These are phyloP conservation scores for Hibiscus trionum DNA, from an alignment of 345 rosid species.

Conservation along the genomic window DNA sequence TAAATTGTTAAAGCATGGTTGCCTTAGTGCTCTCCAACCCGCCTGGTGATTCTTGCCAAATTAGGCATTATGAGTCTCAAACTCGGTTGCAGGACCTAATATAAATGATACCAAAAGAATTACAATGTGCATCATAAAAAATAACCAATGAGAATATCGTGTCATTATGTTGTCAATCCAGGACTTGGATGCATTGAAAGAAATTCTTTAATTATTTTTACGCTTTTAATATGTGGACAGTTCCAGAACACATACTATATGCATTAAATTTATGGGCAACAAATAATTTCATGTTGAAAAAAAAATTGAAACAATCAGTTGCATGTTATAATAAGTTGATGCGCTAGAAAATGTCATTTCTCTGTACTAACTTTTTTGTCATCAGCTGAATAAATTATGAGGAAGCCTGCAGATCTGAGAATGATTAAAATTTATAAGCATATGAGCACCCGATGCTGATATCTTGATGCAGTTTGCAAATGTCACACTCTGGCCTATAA, in stretches of 20 bases:
- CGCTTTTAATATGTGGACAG: neutral
- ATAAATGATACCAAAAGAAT: neutral
- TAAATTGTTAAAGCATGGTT: neutral
- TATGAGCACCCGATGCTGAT: neutral
- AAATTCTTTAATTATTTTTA: neutral
- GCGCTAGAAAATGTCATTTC: neutral
- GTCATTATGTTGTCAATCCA: neutral
- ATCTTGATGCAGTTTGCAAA: neutral
- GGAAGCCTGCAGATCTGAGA: neutral
- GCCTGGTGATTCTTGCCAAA: neutral
- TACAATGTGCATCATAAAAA: neutral
- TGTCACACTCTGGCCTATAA: neutral
- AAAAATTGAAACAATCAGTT: neutral
- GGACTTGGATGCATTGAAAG: neutral
- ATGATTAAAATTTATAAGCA: conserved; percentile 1
- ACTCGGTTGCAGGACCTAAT: neutral
- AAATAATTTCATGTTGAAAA: neutral
- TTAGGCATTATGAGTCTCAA: neutral
- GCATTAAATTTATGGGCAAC: neutral
- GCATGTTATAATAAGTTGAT: neutral
- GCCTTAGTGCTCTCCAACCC: neutral
- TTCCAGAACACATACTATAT: neutral
- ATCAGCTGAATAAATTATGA: neutral
- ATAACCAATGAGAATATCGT: neutral
- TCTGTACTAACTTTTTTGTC: neutral